These are phyloP conservation scores for Hypoxylon lienhwacheense DNA, from an alignment of 495 filamentous ascomycete genomes.

Conservation along the genomic window DNA sequence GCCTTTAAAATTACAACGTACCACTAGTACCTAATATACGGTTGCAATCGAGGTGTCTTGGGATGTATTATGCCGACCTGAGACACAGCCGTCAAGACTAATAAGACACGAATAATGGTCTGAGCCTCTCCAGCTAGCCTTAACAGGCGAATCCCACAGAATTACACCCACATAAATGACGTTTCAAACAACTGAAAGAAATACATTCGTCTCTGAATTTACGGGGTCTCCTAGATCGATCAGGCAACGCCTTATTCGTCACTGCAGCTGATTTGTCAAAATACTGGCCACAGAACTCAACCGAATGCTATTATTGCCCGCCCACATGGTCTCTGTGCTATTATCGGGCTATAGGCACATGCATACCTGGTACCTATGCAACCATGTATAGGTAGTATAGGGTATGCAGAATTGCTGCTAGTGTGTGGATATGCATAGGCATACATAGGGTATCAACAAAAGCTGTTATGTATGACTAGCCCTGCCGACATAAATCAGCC, in stretches of 20 bases:
- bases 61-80: constrained; percentile 10
- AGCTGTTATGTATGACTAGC: too few relatives aligned
- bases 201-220: constrained; percentile 9
- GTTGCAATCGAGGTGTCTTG: too few relatives aligned
- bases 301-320: constrained; percentile 22
- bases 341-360: too few relatives aligned
- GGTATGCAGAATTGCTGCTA: too few relatives aligned
- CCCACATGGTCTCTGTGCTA: constrained; percentile 14
- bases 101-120: constrained; percentile 7
- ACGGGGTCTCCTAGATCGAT: constrained; percentile 14
- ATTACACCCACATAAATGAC: neutral
- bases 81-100: too few relatives aligned
- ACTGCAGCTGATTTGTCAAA: constrained; percentile 15
- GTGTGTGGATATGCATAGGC: too few relatives aligned
- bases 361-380: constrained; percentile 11
- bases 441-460: too few relatives aligned
- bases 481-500: constrained; percentile 15
- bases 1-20: neutral
- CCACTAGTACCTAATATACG: too few relatives aligned
- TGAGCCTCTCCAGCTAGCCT: constrained; percentile 12
- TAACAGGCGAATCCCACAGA: too few relatives aligned
- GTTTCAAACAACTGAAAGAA: constrained; percentile 3
- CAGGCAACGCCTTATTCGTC: constrained; percentile 9
- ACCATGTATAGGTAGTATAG: neutral
- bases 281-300: constrained; percentile 3